Evolutionary conservation across 176 grass and related monocot genomes (phyloP).

Genomic region (Bolboschoenus planiculmis): DNA sequence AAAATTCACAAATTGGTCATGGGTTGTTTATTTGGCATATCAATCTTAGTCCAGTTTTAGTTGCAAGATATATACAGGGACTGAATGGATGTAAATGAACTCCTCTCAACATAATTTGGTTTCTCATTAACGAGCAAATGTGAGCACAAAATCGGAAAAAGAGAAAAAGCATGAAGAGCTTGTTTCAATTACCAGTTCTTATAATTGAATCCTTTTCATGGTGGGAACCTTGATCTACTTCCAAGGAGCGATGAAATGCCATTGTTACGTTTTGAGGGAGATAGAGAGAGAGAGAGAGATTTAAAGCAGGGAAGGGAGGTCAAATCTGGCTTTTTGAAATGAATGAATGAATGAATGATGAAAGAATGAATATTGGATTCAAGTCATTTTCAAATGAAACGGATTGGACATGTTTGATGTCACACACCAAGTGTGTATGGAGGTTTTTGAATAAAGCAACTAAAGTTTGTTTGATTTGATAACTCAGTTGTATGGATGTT

Average conservation of each 20-base stretch:
- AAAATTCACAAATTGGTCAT: not conserved
- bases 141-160: not conserved
- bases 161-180: not conserved
- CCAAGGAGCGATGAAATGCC: constrained; percentile 31
- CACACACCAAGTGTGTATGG: not conserved
- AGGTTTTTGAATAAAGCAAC: no score
- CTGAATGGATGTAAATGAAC: not conserved
- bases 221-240: constrained; percentile 17
- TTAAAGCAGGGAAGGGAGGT: constrained; percentile 3
- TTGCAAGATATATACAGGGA: not conserved
- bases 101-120: not conserved
- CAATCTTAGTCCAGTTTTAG: not conserved
- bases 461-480: not conserved
- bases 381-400: not conserved
- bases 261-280: constrained; percentile 19
- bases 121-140: not conserved
- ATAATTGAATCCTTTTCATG: constrained; percentile 12
- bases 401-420: constrained; percentile 10
- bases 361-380: no score
- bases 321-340: constrained; percentile 21
- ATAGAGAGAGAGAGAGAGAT: not conserved
- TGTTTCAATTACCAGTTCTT: constrained; percentile 33
- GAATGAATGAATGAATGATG: constrained; percentile 12
- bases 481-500: not conserved
- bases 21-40: not conserved